Base-by-base conservation (phyloP, 768 basidiomycete genomes). In the Boletus subparvulus region DNA sequence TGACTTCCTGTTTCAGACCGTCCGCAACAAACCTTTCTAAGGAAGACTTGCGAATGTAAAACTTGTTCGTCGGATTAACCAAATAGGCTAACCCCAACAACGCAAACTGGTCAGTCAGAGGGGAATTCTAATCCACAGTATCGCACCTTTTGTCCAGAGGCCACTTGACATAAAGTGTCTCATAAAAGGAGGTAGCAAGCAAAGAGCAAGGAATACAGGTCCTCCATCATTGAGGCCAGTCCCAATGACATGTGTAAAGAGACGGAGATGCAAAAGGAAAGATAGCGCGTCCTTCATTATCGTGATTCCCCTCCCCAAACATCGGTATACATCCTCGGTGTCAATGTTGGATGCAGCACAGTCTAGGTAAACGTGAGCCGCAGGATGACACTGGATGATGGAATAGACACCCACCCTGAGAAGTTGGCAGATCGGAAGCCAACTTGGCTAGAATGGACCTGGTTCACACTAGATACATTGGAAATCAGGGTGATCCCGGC, bases 101-200 rank as follows among this genome's bases (percentile, higher is more conserved):
- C 16, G 19, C 3, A 16, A 41, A 39, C 3, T 16, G 3, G 9
- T 3, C 28, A 21, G 36, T 53, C 12, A 50, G n/a, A 39, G 7
- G n/a, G 3, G 5, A 24, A 28, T 28, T 36, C 26, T 1, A 28
- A 19, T 26, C 17, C 4, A 47, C 17, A 10, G 11, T 21, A 26
- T 42, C 56, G 6, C 24, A 70, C 66, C 58, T 55, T 59, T 69
- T 32, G 52, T 42, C 67, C 68, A 69, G 50, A 69, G 47, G 1
- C 50, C 37, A 11, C 46, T 19, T 10, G 61, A 40, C 17, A 52
- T 2, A n/a, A 61, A 41, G 0, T 41, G 36, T 30, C 33, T 33
- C 1, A 40, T 17, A 5, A 67, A 13, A 1, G 59, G 26, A 4
- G 62, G 64, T 3, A 70, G 14, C 16, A 64, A 11, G 48, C 66